Evolutionary conservation across 1,139 yeast species (phyloP), one percentile per base, ranked within the genome.

Genomic region (Debaryomyces nepalensis): DNA sequence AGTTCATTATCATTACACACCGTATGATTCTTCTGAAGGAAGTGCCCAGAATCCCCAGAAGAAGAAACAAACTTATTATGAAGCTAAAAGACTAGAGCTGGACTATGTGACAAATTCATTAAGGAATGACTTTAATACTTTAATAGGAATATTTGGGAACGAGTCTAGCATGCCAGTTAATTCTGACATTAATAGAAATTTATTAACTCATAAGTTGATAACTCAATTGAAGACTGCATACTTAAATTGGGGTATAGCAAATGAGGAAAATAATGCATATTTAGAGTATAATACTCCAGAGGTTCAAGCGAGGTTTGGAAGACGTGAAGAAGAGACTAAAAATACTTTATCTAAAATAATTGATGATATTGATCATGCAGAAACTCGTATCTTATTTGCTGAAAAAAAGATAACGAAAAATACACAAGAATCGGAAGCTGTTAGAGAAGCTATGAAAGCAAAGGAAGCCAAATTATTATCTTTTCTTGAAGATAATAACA

Each of bases 81-180:
- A 82, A 40, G 59, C 70, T 22, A 86, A 86, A 59, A 70, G 96
- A 48, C 64, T 85, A 40, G 79, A 82, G 51, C 82, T 82, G 64
- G 87, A 85, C 44, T 84, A 84, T 55, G 74, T 83, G 10, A 72
- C 83, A 18, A 85, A 83, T 53, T 89, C 88, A 2, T 66, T 81
- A 51, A 83, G 77, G 49, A 81, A 73, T 54, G 81, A 76, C 47
- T 79, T 73, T 58, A 77, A 77, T 40, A 70, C 69, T 40, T 62
- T 83, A 40, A 76, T 81, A 10, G 91, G 93, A 2, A 82, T 85
- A 3, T 31, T 22, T 27, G 36, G 41, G 15, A 41, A 41, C 22
- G 37, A 31, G 11, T 26, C 50, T 20, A 43, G 50, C 4, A 49
- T 56, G 12, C 47, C 51, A 22, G 39, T 48, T n/a, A 51, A 55